Percentiles rank a stretch among this genome's conserved stretches.
These are phyloP conservation scores for Entomophthora muscae DNA, from an alignment of 371 early-diverging fungal genomes.

Conservation along the genomic window DNA sequence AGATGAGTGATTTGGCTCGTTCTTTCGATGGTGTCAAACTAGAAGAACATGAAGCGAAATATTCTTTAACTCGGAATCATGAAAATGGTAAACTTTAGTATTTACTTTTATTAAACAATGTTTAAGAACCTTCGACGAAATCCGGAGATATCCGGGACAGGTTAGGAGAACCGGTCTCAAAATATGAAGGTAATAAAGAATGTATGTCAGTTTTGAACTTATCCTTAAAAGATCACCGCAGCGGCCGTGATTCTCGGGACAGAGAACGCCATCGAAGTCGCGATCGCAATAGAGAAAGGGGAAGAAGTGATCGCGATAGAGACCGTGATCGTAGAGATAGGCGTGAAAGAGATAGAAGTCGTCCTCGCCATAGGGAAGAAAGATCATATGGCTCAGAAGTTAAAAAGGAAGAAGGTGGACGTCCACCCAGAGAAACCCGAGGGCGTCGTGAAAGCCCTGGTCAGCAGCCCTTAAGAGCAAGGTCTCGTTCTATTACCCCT, in stretches of 20 bases:
- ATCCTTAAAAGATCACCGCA: background rate
- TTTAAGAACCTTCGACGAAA: too few species aligned
- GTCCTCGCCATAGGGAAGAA: background rate
- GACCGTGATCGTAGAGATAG: conserved; percentile 18
- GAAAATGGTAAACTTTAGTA: too few species aligned
- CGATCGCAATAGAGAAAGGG: conserved; percentile 18
- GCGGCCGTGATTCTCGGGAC: background rate
- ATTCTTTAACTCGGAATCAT: too few species aligned
- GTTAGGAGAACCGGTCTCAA: background rate
- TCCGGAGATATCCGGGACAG: background rate
- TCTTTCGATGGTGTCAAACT: too few species aligned
- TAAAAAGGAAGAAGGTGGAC: conserved; percentile 12
- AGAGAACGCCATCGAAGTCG: conserved; percentile 19
- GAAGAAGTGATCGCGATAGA: conserved; percentile 16
- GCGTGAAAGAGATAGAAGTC: conserved; percentile 3
- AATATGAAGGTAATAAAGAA: background rate
- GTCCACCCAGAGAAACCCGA: conserved; percentile 16
- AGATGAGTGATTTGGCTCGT: too few species aligned
- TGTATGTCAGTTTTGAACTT: background rate
- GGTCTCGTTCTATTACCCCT: conserved; percentile 38
- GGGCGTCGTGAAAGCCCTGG: conserved; percentile 19
- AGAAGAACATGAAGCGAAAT: too few species aligned
- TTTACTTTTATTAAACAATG: too few species aligned
- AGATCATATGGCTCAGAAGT: background rate
- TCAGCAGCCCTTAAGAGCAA: conserved; percentile 16